These are phyloP conservation scores for Tritrichomonas musculus DNA, from an alignment of 208 protist genomes.

Conservation along the genomic window DNA sequence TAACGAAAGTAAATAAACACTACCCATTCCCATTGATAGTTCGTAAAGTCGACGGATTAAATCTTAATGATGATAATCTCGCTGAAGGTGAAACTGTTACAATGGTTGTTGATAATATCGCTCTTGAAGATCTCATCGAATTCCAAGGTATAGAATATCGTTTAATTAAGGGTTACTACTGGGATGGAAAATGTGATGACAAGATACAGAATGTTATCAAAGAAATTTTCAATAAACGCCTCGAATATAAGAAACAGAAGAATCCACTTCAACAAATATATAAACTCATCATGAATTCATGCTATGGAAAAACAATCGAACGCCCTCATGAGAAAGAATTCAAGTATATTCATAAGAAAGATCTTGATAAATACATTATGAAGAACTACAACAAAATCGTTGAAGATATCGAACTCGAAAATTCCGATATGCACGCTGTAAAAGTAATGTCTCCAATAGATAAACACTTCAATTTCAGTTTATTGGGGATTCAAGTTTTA, in stretches of 20 bases:
- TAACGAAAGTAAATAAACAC: no score
- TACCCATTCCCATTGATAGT: no score
- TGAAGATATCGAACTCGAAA: no score
- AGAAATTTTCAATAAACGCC: background rate
- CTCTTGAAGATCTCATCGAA: no score
- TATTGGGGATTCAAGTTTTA: background rate
- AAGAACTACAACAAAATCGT: background rate
- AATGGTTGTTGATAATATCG: no score
- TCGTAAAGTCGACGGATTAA: no score
- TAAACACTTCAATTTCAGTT: background rate
- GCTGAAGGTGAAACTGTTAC: no score
- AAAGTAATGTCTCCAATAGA: background rate
- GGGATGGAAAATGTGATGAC: background rate
- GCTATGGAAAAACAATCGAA: background rate
- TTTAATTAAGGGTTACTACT: background rate
- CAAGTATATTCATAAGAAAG: background rate
- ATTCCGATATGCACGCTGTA: background rate
- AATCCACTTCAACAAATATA: background rate
- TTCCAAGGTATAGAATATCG: background rate
- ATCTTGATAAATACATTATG: background rate
- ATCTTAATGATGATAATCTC: no score
- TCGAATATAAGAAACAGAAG: background rate
- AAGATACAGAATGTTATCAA: background rate
- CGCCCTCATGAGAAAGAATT: background rate
- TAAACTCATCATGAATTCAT: background rate